Evolutionary conservation across 345 rosid species (phyloP).

Genomic region (Melaleuca alternifolia): DNA sequence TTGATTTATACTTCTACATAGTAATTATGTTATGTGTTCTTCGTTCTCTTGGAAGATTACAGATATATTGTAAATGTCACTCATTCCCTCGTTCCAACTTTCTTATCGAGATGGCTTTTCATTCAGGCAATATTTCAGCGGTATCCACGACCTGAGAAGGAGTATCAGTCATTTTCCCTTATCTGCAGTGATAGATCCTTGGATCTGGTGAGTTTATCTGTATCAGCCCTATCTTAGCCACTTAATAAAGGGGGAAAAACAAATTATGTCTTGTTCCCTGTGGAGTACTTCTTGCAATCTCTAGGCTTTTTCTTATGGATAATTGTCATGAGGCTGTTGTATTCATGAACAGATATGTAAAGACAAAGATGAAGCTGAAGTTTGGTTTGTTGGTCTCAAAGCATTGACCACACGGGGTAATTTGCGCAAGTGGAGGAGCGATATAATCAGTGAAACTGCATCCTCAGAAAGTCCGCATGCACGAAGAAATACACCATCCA

Average conservation of each 20-base stretch:
- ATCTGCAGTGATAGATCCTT: slow-evolving; percentile 67
- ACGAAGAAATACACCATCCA: slow-evolving; percentile 36
- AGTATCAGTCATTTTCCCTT: slow-evolving; percentile 95
- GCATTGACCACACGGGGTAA: slow-evolving; percentile 41
- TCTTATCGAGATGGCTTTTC: not conserved
- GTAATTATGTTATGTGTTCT: not conserved
- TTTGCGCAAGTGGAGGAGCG: slow-evolving; percentile 43
- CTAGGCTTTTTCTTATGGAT: not conserved
- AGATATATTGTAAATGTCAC: not conserved
- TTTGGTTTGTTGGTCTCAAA: slow-evolving; percentile 84
- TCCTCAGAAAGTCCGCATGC: slow-evolving; percentile 39
- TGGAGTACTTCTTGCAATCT: not conserved
- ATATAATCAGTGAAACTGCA: slow-evolving; percentile 28
- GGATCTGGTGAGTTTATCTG: slow-evolving; percentile 61
- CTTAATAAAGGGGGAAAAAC: not conserved
- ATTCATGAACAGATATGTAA: slow-evolving; percentile 64
- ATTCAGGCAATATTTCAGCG: slow-evolving; percentile 86
- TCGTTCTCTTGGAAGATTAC: not conserved
- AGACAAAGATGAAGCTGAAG: slow-evolving; percentile 96
- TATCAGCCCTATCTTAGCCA: not conserved
- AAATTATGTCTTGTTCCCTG: not conserved
- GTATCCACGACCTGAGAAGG: slow-evolving; percentile 94
- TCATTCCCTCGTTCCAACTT: not conserved
- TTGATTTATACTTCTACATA: not conserved
- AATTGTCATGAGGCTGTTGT: not conserved